Percentiles rank a stretch among this genome's conserved stretches.
Conservation (phyloP, 495 filamentous ascomycete genomes). For the Aspergillus sclerotioniger region DNA sequence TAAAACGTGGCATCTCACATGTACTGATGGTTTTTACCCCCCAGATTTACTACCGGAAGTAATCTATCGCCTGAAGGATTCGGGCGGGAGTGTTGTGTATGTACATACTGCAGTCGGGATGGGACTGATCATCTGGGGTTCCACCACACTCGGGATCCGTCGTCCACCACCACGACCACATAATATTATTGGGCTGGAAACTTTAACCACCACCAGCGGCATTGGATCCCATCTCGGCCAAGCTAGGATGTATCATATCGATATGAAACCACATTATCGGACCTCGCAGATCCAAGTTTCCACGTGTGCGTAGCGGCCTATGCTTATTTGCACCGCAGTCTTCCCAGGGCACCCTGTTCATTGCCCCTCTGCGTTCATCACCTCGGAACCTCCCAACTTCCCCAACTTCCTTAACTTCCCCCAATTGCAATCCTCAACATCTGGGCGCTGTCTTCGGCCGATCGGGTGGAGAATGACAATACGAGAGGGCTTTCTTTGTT, state of each 20-base stretch:
- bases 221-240: constrained; percentile 12
- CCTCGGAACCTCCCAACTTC: neutral
- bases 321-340: constrained; percentile 18
- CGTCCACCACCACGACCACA: constrained; percentile 12
- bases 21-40: constrained; percentile 2
- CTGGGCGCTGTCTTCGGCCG: too few species aligned
- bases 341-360: neutral
- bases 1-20: neutral
- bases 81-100: too few species aligned
- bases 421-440: too few species aligned
- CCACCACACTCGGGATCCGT: constrained; percentile 1
- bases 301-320: constrained; percentile 17
- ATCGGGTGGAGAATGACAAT: too few species aligned
- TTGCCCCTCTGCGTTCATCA: neutral
- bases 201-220: constrained; percentile 10
- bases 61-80: neutral
- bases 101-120: neutral
- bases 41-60: constrained; percentile 41
- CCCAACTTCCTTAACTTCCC: too few species aligned
- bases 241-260: constrained; percentile 24
- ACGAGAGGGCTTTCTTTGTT: too few species aligned
- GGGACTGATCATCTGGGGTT: neutral
- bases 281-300: constrained; percentile 12
- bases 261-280: constrained; percentile 11
- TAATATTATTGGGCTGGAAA: constrained; percentile 20